These are phyloP conservation scores for Chalaropsis ovoidea DNA, from an alignment of 2,329 filamentous ascomycete genomes.

Conservation along the genomic window DNA sequence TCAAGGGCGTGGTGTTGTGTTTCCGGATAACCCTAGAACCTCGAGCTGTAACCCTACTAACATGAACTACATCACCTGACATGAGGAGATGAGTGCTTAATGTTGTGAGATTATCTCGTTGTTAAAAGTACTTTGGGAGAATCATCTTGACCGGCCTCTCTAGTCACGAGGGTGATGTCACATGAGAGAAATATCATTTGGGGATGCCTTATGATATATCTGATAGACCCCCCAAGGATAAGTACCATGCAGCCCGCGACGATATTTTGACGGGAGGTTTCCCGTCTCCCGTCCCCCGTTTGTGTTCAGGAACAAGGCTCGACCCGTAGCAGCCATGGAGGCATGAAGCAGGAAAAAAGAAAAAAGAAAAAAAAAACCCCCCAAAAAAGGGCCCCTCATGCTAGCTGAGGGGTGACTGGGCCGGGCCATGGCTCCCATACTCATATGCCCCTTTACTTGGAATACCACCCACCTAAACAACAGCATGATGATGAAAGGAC, in stretches of 20 bases:
- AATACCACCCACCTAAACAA: not conserved
- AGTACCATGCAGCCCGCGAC: not conserved
- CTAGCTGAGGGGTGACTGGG: not conserved
- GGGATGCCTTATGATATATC: not conserved
- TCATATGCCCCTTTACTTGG: constrained; percentile 7
- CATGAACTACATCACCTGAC: too few species aligned
- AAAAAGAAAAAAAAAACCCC: too few species aligned
- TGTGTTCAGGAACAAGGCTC: not conserved
- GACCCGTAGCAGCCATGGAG: not conserved
- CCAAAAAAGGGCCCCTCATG: not conserved
- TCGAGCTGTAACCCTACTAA: too few species aligned
- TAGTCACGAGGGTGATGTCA: too few species aligned
- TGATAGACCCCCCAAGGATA: not conserved
- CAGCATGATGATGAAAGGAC: not conserved
- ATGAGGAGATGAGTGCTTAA: too few species aligned
- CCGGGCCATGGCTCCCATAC: not conserved
- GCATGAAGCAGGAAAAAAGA: not conserved
- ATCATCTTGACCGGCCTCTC: too few species aligned
- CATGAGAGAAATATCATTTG: too few species aligned
- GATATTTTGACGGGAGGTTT: not conserved
- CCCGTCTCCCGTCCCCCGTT: not conserved
- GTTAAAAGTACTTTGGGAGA: too few species aligned
- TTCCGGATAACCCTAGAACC: too few species aligned
- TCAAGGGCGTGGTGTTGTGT: too few species aligned
- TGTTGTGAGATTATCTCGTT: too few species aligned